These are phyloP conservation scores for Neurospora sp. DNA, from an alignment of 495 filamentous ascomycete genomes.

Conservation along the genomic window DNA sequence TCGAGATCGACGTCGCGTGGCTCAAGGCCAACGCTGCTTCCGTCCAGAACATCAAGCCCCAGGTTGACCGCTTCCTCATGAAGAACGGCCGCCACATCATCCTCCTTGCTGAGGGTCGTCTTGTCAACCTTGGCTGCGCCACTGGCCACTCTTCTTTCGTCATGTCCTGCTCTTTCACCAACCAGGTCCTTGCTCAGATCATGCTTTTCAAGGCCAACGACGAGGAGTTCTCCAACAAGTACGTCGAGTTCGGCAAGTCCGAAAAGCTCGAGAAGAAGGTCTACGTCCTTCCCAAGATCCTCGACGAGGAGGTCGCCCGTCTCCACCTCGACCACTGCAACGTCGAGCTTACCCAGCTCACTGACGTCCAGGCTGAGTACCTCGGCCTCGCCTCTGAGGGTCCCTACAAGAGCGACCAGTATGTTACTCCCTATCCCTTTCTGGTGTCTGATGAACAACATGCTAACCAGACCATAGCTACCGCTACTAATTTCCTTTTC, in stretches of 20 bases:
- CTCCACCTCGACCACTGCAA: conserved; percentile 93
- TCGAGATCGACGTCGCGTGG: conserved; percentile 99
- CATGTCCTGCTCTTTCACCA: conserved; percentile 99
- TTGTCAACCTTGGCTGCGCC: conserved; percentile 98
- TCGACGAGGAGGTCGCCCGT: conserved; percentile 94
- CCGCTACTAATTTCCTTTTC: conserved; percentile 41
- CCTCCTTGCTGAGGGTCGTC: conserved; percentile 93
- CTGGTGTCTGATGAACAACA: background rate
- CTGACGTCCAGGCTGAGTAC: conserved; percentile 84
- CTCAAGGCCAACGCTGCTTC: conserved; percentile 88
- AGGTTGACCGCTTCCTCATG: conserved; percentile 97
- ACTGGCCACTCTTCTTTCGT: conserved; percentile 99
- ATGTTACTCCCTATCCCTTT: conserved; percentile 16
- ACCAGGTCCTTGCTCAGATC: conserved; percentile 99
- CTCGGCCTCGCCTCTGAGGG: conserved; percentile 73
- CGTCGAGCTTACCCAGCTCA: conserved; percentile 80
- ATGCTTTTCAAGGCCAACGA: conserved; percentile 93
- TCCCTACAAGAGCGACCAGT: conserved; percentile 88
- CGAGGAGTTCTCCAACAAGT: conserved; percentile 78
- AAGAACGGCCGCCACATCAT: conserved; percentile 92
- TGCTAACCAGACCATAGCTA: conserved; percentile 37
- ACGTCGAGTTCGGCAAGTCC: conserved; percentile 87
- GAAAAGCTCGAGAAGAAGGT: conserved; percentile 82
- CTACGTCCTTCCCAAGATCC: conserved; percentile 95
- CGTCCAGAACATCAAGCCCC: conserved; percentile 97